These are phyloP conservation scores for Leishmania turanica DNA, from an alignment of 208 protist species.

Conservation along the genomic window DNA sequence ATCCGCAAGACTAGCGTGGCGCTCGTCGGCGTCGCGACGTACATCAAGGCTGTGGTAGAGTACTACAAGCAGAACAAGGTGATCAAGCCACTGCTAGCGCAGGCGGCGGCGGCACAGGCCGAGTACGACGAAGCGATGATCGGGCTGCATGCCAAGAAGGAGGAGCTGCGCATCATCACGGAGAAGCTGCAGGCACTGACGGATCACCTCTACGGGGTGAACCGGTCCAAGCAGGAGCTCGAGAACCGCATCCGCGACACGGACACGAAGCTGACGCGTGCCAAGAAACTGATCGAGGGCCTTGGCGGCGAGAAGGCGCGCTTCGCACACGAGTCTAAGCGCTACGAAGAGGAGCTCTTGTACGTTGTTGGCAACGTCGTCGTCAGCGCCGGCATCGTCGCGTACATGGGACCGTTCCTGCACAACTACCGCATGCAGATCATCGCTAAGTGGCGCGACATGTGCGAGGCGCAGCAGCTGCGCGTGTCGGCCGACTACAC, in stretches of 20 bases:
- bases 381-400: slow-evolving; percentile 93
- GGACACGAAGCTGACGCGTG: slow-evolving; percentile 94
- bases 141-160: slow-evolving; percentile 91
- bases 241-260: slow-evolving; percentile 94
- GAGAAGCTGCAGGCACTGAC: slow-evolving; percentile 88
- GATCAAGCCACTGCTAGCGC: slow-evolving; percentile 94
- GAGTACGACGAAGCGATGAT: slow-evolving; percentile 88
- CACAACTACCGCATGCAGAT: slow-evolving; percentile 89
- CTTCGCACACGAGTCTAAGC: slow-evolving; percentile 85
- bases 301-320: slow-evolving; percentile 95
- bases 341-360: slow-evolving; percentile 79
- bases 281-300: slow-evolving; percentile 94
- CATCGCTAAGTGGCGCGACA: slow-evolving; percentile 71
- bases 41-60: slow-evolving; percentile 97
- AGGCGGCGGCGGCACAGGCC: slow-evolving; percentile 82
- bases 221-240: slow-evolving; percentile 90
- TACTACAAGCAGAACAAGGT: slow-evolving; percentile 97
- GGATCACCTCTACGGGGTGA: slow-evolving; percentile 84
- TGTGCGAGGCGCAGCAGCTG: slow-evolving; percentile 76
- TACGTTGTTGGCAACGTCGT: slow-evolving; percentile 95
- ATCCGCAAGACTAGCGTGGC: slow-evolving; percentile 90
- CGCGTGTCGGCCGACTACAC: slow-evolving; percentile 85
- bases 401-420: slow-evolving; percentile 97
- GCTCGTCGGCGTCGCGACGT: slow-evolving; percentile 95
- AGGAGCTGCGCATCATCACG: slow-evolving; percentile 91